Evolutionary conservation across 108 stramenopile genomes (phyloP).

Genomic region (Fragilaria crotonensis): DNA sequence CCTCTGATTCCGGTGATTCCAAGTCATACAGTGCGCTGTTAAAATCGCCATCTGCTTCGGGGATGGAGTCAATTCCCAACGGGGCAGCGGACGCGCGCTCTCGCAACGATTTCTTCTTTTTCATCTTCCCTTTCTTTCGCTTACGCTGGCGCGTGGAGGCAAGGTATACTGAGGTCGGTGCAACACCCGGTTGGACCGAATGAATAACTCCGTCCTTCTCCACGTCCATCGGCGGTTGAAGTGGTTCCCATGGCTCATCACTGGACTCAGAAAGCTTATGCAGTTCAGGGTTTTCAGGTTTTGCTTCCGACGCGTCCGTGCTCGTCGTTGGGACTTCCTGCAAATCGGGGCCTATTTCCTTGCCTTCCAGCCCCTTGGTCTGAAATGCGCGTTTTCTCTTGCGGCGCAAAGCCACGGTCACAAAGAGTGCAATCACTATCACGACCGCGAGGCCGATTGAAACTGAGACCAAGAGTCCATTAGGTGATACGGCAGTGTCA

Average conservation of each 20-base stretch:
- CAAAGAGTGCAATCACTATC: neutral
- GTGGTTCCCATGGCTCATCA: neutral
- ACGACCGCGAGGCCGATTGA: neutral
- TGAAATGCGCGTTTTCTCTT: neutral
- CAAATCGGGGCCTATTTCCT: too few relatives aligned
- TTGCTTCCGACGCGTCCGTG: too few relatives aligned
- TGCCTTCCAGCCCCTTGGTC: too few relatives aligned
- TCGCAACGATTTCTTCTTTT: neutral
- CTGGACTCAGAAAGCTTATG: too few relatives aligned
- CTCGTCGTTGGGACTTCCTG: too few relatives aligned
- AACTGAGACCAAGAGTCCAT: neutral
- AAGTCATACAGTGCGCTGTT: neutral
- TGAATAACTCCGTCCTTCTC: neutral
- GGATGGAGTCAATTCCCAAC: neutral
- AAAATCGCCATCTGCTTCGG: neutral
- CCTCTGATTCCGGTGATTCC: neutral
- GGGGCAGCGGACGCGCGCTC: neutral
- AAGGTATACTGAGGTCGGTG: neutral
- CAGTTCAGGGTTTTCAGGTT: too few relatives aligned
- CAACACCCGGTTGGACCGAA: neutral
- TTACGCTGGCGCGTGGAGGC: neutral
- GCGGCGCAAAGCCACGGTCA: neutral
- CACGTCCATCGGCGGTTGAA: neutral
- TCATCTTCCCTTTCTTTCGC: neutral
- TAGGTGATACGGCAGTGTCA: too few relatives aligned